Evolutionary conservation across 2,329 filamentous ascomycete species (phyloP).

Genomic region (Alternaria ventricosa): DNA sequence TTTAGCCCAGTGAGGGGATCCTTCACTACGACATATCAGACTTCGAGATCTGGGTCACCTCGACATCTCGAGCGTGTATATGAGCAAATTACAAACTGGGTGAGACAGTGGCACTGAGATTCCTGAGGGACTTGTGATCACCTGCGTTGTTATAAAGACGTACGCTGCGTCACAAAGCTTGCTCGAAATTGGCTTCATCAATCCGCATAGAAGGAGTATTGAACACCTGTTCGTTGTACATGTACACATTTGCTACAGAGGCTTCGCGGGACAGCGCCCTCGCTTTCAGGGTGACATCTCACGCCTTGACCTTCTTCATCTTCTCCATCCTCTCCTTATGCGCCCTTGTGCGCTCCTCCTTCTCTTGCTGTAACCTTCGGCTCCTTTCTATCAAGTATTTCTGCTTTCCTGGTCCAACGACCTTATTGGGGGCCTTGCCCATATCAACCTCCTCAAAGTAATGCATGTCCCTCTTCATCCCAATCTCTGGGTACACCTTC

Average conservation of each 20-base stretch:
- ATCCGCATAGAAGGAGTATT: not conserved
- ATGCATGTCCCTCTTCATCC: conserved; percentile 35
- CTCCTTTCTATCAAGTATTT: not conserved
- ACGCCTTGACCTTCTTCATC: not conserved
- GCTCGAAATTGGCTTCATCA: not conserved
- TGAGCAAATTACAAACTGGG: not conserved
- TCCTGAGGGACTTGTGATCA: not conserved
- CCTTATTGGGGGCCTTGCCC: conserved; percentile 32
- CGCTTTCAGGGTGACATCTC: not conserved
- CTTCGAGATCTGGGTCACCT: not conserved
- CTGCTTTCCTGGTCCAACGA: not conserved
- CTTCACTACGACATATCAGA: not conserved
- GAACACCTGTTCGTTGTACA: conserved; percentile 15
- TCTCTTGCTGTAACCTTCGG: not conserved
- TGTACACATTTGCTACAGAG: conserved; percentile 5
- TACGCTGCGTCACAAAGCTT: not conserved
- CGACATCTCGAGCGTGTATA: not conserved
- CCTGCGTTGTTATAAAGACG: not conserved
- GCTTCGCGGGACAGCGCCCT: not conserved
- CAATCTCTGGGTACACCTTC: conserved; percentile 42
- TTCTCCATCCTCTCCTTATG: not conserved
- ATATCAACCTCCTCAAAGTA: conserved; percentile 34
- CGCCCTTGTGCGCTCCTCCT: not conserved
- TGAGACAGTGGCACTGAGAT: not conserved
- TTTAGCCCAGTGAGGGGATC: not conserved